Base-by-base conservation (phyloP, 257 asterid genomes). In the Sherardia arvensis region DNA sequence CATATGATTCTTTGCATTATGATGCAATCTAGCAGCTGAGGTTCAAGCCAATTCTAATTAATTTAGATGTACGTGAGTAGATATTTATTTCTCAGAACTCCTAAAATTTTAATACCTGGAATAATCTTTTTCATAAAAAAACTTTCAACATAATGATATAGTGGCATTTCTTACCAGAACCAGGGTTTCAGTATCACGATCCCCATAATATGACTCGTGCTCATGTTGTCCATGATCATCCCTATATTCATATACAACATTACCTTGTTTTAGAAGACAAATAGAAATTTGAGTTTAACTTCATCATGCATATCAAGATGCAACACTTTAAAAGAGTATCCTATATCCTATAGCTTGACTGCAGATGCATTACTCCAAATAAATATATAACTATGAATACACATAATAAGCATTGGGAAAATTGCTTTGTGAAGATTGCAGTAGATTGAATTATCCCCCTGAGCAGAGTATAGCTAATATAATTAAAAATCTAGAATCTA, bases 181-280 rank as follows among this genome's bases (percentile, higher is more conserved):
- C 38, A 93, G 83, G 80, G 74, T 87, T 18, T 87, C 90, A 14
- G 95, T 87, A 77, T 93, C 97, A 61, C 97, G 88, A 77, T 93
- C 97, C 1, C 99, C 99, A 81, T 93, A 90, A 79, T 93, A 93
- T 9, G 99, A 78, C 76, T 93, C 99, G 36, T 93, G 97, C 8
- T 90, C 92, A 62, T 90, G 99, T 79, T 86, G 97, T 49, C 97
- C 96, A 64, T 85, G 92, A 48, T 84, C 87, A 20, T 83, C 97
- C 72, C 96, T 93, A 86, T 30, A 65, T 60, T 17, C 54, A 59
- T 57, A 70, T 43, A 18, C 17, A 23, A 10, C 28, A 20, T 61
- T 64, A 72, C 59, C 33, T 61, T 34, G 40, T 66, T 61, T 15
- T 38, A 23, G 40, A 64, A 53, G 66, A 29, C 28, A 36, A 64